These are phyloP conservation scores for Hirsutella minnesotensis DNA, from an alignment of 2,329 filamentous ascomycete species.

Conservation along the genomic window DNA sequence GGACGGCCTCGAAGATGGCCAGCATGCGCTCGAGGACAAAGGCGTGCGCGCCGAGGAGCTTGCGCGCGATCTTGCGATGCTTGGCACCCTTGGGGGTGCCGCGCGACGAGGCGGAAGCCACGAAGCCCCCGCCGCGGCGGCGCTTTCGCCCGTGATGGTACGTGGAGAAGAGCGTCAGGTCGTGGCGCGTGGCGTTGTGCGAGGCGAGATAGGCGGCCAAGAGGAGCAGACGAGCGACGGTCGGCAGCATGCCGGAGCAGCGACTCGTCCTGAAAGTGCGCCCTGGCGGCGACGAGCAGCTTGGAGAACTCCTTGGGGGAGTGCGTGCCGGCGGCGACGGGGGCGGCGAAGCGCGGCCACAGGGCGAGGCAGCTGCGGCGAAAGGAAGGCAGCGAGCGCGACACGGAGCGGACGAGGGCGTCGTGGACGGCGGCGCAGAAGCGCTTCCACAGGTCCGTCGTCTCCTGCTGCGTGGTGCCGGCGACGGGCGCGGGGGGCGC, in stretches of 20 bases:
- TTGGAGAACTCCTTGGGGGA: conserved; percentile 73
- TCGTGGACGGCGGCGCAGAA: conserved; percentile 84
- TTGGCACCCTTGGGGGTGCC: conserved; percentile 25
- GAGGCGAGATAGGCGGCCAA: conserved; percentile 71
- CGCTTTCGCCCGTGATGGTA: conserved; percentile 42
- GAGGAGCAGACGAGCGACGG: conserved; percentile 61
- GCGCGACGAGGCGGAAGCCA: conserved; percentile 13
- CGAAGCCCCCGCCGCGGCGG: conserved; percentile 34
- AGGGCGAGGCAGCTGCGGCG: conserved; percentile 57
- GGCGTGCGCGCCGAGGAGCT: conserved; percentile 63
- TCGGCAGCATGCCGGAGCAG: conserved; percentile 54
- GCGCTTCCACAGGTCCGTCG: conserved; percentile 61
- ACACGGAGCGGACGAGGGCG: conserved; percentile 67
- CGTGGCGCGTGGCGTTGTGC: conserved; percentile 65
- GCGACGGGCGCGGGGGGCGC: conserved; percentile 29
- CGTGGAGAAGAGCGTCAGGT: conserved; percentile 65
- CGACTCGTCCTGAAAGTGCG: conserved; percentile 62
- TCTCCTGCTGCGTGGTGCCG: conserved; percentile 42
- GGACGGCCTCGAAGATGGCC: conserved; percentile 61
- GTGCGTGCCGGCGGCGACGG: conserved; percentile 62
- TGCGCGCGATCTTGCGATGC: conserved; percentile 62
- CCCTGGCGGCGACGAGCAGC: conserved; percentile 59
- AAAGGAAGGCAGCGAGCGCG: conserved; percentile 67
- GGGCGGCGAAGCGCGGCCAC: conserved; percentile 76
- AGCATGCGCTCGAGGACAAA: conserved; percentile 71